Base-by-base conservation (phyloP, 768 basidiomycete species). In the Mycena chlorophos region DNA sequence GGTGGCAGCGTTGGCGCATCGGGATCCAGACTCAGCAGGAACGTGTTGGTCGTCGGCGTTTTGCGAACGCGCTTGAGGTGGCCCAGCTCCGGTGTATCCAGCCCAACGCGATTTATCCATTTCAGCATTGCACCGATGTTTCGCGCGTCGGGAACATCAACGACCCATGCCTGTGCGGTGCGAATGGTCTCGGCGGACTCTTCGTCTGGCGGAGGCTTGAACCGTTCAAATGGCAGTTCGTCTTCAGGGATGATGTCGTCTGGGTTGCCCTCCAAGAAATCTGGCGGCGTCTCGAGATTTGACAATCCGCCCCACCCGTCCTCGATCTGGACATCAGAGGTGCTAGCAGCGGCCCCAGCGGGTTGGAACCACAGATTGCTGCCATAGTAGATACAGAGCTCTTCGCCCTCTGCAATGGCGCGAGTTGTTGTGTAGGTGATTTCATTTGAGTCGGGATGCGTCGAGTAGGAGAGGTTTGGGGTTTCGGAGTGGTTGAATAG, bases 61-160 rank as follows among this genome's bases (percentile, higher is more conserved):
- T 84, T 88, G 50, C 88, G 82, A 52, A 92, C 78, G 45, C 89
- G 85, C 69, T 91, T 92, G 58, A 93, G 81, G 65, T 93, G 91
- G 0, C 83, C 76, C 12, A 92, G 73, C 12, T 83, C 73, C 28
- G 82, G 76, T 2, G 74, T 78, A 51, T 91, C 88, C 20, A 89
- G 72, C 17, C 78, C 80, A 19, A 74, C 72, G 62, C 78, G 77
- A 62, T 86, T 87, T 4, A 91, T 70, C 88, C 88, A 92, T 71
- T 80, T 86, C 8, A 92, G 74, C 73, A 90, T 77, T 2, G 75
- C 66, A 8, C 82, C 79, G 20, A 84, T 87, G 49, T 81, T 71
- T 40, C 76, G 78, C 22, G 77, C 78, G 60, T 89, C 81, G 3
- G 81, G 81, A 17, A 92, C 76, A 64, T 91, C 87, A 17, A 89